Percentiles rank a stretch among this genome's conserved stretches.
These are phyloP conservation scores for Solidago caesia DNA, from an alignment of 129 eudicot genomes.

Conservation along the genomic window DNA sequence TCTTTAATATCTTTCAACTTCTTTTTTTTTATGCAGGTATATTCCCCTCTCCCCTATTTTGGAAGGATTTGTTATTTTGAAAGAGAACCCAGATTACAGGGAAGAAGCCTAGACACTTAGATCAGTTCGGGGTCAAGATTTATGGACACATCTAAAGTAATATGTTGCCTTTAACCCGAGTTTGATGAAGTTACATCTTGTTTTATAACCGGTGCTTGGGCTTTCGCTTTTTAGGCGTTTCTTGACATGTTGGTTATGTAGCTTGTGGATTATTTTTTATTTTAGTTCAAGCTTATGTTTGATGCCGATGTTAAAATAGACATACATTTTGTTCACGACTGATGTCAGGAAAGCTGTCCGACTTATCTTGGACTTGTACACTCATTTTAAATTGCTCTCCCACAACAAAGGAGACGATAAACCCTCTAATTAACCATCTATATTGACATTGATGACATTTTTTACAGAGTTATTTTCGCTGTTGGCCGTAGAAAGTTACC, in stretches of 20 bases:
- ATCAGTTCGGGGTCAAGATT: not conserved
- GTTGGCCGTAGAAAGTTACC: no score
- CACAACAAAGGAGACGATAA: conserved; percentile 1
- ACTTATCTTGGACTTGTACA: conserved; percentile 12
- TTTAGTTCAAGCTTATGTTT: conserved; percentile 18
- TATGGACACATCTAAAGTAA: conserved; percentile 7
- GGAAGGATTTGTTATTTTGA: conserved; percentile 90
- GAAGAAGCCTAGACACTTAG: conserved; percentile 53
- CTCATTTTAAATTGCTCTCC: conserved; percentile 11
- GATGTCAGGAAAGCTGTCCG: conserved; percentile 8
- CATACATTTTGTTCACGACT: conserved; percentile 3
- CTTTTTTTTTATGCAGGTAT: conserved; percentile 50
- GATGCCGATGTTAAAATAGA: conserved; percentile 12
- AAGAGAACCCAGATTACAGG: conserved; percentile 86
- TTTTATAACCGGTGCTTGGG: not conserved
- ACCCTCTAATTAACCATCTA: not conserved
- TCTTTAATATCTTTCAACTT: conserved; percentile 16
- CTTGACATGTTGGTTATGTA: conserved; percentile 7
- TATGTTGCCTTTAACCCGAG: not conserved
- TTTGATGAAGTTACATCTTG: not conserved
- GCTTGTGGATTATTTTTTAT: conserved; percentile 5
- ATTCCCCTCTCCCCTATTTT: conserved; percentile 86
- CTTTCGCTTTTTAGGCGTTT: not conserved
- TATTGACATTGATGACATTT: not conserved
- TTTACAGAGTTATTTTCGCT: no score